Conservation (phyloP, 2,329 filamentous ascomycete genomes). For the Achaetomium macrosporum region DNA sequence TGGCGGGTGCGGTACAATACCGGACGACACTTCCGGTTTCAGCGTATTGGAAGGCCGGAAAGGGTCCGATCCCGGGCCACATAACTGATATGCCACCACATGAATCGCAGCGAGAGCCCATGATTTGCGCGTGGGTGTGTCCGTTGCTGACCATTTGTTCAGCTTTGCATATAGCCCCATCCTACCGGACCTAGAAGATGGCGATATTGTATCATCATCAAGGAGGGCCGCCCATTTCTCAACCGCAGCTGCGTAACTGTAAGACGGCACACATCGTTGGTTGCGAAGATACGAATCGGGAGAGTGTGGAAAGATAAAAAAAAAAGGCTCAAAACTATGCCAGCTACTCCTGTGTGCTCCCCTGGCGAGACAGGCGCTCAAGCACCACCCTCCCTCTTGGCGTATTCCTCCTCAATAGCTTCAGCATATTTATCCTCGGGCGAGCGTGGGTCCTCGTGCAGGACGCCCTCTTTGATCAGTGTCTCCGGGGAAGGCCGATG, state of each 20-base stretch:
- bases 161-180: too few species aligned
- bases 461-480: slow-evolving; percentile 71
- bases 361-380: slow-evolving; percentile 28
- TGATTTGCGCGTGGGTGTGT: too few species aligned
- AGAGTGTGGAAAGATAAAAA: not conserved
- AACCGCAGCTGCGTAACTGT: too few species aligned
- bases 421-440: slow-evolving; percentile 53
- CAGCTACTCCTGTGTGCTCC: not conserved
- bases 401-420: slow-evolving; percentile 59
- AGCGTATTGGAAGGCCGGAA: not conserved
- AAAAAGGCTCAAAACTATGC: not conserved
- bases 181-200: too few species aligned
- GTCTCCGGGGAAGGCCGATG: slow-evolving; percentile 70
- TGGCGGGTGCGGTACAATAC: not conserved
- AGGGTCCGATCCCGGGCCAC: too few species aligned
- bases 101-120: too few species aligned
- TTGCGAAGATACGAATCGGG: not conserved
- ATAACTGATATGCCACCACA: too few species aligned
- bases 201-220: too few species aligned
- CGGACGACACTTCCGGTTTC: not conserved
- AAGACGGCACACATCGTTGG: too few species aligned
- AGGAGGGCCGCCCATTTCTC: too few species aligned
- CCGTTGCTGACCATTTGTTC: too few species aligned
- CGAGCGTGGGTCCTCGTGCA: slow-evolving; percentile 62
- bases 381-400: slow-evolving; percentile 57